A percentile compares a stretch with the other conserved stretches of the same genome.
Conservation (phyloP, 371 early-diverging fungal genomes). For the Nematocida sp. region DNA sequence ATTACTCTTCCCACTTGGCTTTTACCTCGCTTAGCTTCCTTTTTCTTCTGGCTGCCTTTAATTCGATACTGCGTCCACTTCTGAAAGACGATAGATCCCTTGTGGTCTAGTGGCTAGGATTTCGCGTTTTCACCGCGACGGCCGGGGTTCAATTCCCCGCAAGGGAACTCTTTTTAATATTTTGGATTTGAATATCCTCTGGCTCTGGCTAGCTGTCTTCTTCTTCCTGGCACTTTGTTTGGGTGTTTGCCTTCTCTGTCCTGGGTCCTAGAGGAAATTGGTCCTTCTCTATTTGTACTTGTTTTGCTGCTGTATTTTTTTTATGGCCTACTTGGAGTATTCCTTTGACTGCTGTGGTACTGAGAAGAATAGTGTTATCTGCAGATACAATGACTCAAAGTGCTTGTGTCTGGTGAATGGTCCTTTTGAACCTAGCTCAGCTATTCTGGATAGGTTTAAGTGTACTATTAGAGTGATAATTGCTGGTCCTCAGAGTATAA, state of each 20-base stretch:
- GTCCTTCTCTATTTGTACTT: background rate
- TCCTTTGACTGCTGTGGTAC: conserved; percentile 26
- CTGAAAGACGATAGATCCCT: conserved; percentile 22
- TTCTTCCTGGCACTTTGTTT: conserved; percentile 2
- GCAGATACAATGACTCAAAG: background rate
- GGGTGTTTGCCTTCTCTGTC: too few species aligned
- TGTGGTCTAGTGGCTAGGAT: conserved; percentile 55
- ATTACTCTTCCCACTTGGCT: background rate
- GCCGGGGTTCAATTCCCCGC: conserved; percentile 58
- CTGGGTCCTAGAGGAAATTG: too few species aligned
- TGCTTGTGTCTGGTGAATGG: conserved; percentile 12
- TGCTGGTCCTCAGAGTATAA: background rate
- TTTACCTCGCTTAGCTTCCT: background rate
- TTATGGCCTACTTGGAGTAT: conserved; percentile 35
- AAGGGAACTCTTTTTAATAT: conserved; percentile 52
- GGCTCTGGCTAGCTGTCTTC: too few species aligned
- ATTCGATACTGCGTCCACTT: background rate
- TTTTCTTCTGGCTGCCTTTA: background rate
- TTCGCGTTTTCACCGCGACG: conserved; percentile 57
- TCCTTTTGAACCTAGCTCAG: conserved; percentile 32
- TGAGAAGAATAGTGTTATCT: conserved; percentile 4
- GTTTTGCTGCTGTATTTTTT: background rate
- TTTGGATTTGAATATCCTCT: background rate
- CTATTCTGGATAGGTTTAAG: conserved; percentile 5
- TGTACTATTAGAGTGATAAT: conserved; percentile 13